Evolutionary conservation across 805 yeast genomes (phyloP), one percentile per base, ranked within the genome.

Genomic region (Metschnikowia hibisci): DNA sequence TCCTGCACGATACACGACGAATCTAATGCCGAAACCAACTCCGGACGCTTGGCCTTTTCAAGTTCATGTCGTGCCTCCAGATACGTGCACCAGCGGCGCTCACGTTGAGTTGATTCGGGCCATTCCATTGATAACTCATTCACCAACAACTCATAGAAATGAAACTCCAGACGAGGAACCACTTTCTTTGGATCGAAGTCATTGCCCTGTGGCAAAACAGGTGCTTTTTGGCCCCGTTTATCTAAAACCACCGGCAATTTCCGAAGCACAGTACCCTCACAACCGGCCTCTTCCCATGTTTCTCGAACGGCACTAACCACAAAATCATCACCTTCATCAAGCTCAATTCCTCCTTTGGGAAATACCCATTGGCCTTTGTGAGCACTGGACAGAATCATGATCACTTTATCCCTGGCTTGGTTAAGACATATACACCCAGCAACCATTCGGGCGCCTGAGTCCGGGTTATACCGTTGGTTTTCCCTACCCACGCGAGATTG

Each of bases 281-380:
- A 86, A 0, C 99, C 99, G 0, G 96, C 93, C 65, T 93, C 99
- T 62, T 93, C 99, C 99, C 99, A 93, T 0, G 96, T 87, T 60
- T 93, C 99, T 46, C 99, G 72, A 13, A 75, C 68, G 0, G 97
- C 97, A 4, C 86, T 67, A 4, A 65, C 60, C 6, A 59, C 62
- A 41, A 51, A 68, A 46, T 68, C 73, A 32, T 69, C 74, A 4
- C 67, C 63, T 62, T 87, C 99, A 62, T 93, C 99, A 23, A 60
- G 60, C 63, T 93, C 99, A 31, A 90, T 81, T 1, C 99, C 99
- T 27, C 99, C 99, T 61, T 93, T 93, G 4, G 99, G 99, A 4
- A 93, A 63, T 6, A 93, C 87, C 96, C 96, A 91, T 52, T 74
- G 74, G 45, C 79, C 77, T 32, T 72, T 74, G 49, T 80, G 81